Base-by-base conservation (phyloP, 192 early-diverging fungal genomes). In the Coemansia interrupta region DNA sequence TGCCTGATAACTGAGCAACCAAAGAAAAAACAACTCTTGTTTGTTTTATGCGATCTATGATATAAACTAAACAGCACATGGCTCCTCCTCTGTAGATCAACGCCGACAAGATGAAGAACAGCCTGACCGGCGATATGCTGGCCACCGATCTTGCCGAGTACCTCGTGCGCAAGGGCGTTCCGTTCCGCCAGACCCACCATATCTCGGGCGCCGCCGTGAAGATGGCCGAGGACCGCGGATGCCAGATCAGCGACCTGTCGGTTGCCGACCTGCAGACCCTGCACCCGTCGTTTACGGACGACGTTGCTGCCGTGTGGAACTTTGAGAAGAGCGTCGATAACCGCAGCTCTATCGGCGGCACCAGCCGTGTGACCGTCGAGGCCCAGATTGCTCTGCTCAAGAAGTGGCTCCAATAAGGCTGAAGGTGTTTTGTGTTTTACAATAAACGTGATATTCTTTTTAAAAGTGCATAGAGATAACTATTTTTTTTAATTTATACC, bases 131-230 rank as follows among this genome's bases (percentile, higher is more conserved):
- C 14, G 95, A 97, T 67, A 96, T 99, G 94, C 84, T 99, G 55
- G 96, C 96, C 2, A 99, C 96, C 0, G 96, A 99, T 74, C 74
- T 99, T 12, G 96, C 96, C 43, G 96, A 99, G 73, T 99, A 99
- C 68, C 81, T 99, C 20, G 96, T 99, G 48, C 89, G 96, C 54
- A 97, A 97, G 81, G 92, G 92, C 26, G 89, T 98, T 48, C 96
- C 96, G 8, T 99, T 99, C 90, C 90, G 96, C 66, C 90, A 95
- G 68, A 99, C 96, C 2, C 96, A 99, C 74, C 94, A 99, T 76
- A 92, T 99, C 61, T 92, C 96, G 46, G 96, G 96, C 15, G 89
- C 86, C 6, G 96, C 96, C 20, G 95, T 99, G 51, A 84, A 85
- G 53, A 70, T 97, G 76, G 96, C 92, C 30, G 96, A 99, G 76